Evolutionary conservation across 2,329 filamentous ascomycete genomes (phyloP), one percentile per base, ranked within the genome.

Genomic region (Talaromyces pinophilus): DNA sequence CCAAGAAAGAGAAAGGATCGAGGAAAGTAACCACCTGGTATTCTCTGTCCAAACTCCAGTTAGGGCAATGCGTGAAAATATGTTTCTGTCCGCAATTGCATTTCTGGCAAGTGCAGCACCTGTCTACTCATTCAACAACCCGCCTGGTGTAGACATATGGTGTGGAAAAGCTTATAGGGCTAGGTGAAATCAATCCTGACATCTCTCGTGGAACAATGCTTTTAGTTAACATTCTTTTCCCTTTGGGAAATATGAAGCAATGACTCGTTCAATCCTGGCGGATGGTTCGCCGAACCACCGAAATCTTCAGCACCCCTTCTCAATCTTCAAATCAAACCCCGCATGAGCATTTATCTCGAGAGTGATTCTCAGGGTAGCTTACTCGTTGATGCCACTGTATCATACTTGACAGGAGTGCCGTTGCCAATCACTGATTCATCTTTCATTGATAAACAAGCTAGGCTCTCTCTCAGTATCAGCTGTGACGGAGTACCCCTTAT

Each of bases 81-180:
- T 54, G 10, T 7, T 48, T 54, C 25, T 30, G 22, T 22, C 28
- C n/a, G 10, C 10, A 42, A n/a, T 52, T 25, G 46, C 48, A 5
- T 33, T 35, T 40, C 46, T 63, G 33, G 61, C 46, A 2, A 40
- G 33, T 33, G 19, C 46, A 15, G 33, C 48, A 13, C 38, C 6
- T 17, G 62, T 11, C 7, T 22, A 33, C 13, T 44, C 48, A 8
- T 76, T 80, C 67, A 77, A 78, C 54, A 77, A 77, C 57, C 77
- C 78, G n/a, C 71, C 77, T 44, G 80, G 80, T 5, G 80, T 83
- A 13, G 78, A 82, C 59, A 77, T 81, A 40, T 83, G 81, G 82
- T 82, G 82, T 71, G 82, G 82, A 10, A 84, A 84, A 69, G 80
- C 82, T 15, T 84, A 83, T 70, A 72, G 72, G 38, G 72, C 74